Evolutionary conservation across 352 stramenopile genomes (phyloP).

Genomic region (Globisporangium splendens): DNA sequence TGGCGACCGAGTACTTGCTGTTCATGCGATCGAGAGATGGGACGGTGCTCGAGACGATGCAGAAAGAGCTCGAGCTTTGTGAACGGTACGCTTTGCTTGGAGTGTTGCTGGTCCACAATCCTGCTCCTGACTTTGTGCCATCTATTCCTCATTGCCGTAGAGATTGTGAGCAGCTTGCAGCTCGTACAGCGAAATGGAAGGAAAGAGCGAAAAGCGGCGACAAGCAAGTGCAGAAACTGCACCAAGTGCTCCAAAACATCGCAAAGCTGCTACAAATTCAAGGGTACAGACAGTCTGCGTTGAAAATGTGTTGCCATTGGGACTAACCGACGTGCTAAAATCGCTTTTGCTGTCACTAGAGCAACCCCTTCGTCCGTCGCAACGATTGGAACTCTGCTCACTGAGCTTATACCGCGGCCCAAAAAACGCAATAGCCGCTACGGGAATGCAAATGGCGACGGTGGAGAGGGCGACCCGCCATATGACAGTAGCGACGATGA

Average conservation of each 20-base stretch:
- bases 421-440: slow-evolving; percentile 6
- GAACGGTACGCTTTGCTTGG: slow-evolving; percentile 14
- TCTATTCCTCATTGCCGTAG: slow-evolving; percentile 11
- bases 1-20: slow-evolving; percentile 76
- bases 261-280: slow-evolving; percentile 69
- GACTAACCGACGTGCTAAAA: background rate
- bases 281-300: slow-evolving; percentile 25
- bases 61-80: slow-evolving; percentile 39
- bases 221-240: slow-evolving; percentile 67
- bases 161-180: slow-evolving; percentile 36
- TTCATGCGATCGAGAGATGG: slow-evolving; percentile 57
- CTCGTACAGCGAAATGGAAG: slow-evolving; percentile 55
- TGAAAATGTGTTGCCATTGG: background rate
- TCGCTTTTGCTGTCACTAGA: slow-evolving; percentile 11
- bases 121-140: background rate
- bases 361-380: slow-evolving; percentile 49
- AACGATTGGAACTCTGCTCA: slow-evolving; percentile 56
- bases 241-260: slow-evolving; percentile 75
- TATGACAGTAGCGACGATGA: slow-evolving; percentile 1
- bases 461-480: background rate
- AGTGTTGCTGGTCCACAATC: background rate
- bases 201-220: slow-evolving; percentile 34
- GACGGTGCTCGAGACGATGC: slow-evolving; percentile 45
- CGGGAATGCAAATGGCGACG: slow-evolving; percentile 6
- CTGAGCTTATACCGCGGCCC: slow-evolving; percentile 34